Conservation (phyloP, 176 grass and related monocot genomes). For the Hsuehochloa calcarea region DNA sequence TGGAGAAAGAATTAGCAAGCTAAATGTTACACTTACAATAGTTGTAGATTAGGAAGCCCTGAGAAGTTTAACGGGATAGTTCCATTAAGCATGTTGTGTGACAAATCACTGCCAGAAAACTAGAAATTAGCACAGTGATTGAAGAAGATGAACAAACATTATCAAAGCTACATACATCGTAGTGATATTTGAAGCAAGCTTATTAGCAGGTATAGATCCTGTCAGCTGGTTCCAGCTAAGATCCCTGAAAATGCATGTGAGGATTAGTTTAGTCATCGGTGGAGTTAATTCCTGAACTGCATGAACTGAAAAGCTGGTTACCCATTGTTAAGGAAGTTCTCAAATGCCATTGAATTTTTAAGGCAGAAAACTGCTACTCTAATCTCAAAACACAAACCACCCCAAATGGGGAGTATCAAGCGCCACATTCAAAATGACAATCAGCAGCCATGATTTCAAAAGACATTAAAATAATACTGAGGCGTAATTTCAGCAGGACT, state of each 20-base stretch:
- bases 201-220: slow-evolving; percentile 75
- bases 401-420: not conserved
- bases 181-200: slow-evolving; percentile 76
- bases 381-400: not conserved
- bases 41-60: slow-evolving; percentile 66
- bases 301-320: not conserved
- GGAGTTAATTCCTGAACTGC: slow-evolving; percentile 16
- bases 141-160: slow-evolving; percentile 22
- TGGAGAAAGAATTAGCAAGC: slow-evolving; percentile 9
- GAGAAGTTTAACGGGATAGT: slow-evolving; percentile 73
- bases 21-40: slow-evolving; percentile 61
- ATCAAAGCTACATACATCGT: slow-evolving; percentile 65
- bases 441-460: not conserved
- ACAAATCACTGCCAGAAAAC: slow-evolving; percentile 74
- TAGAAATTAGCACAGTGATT: slow-evolving; percentile 28
- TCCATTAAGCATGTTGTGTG: slow-evolving; percentile 73
- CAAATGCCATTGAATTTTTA: not conserved
- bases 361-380: not conserved
- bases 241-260: slow-evolving; percentile 69
- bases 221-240: slow-evolving; percentile 85
- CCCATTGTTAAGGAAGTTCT: not conserved
- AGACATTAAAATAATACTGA: not conserved
- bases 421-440: slow-evolving; percentile 5
- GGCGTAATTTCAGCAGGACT: slow-evolving; percentile 3
- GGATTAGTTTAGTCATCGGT: slow-evolving; percentile 5